Conservation (phyloP, 2,329 filamentous ascomycete genomes). For the Xylaria hypoxylon region DNA sequence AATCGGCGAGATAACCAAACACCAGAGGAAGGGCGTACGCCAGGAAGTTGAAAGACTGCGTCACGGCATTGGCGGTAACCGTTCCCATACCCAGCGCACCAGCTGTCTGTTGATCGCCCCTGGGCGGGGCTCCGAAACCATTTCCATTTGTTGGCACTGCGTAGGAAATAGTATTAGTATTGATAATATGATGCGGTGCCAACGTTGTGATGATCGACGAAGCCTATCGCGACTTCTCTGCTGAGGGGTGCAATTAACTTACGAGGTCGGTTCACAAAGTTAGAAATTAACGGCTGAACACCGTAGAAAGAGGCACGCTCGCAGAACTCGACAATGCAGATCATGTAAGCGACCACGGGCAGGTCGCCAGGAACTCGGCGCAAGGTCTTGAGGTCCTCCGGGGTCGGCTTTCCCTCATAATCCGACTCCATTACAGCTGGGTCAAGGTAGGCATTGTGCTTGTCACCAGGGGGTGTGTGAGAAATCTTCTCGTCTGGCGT, state of each 20-base stretch:
- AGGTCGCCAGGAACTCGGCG: slow-evolving; percentile 61
- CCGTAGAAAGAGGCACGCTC: slow-evolving; percentile 73
- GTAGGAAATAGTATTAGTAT: slow-evolving; percentile 14
- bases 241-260: slow-evolving; percentile 25
- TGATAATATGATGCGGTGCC: neutral
- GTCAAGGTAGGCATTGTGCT: slow-evolving; percentile 46
- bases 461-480: slow-evolving; percentile 40
- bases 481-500: slow-evolving; percentile 43
- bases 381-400: slow-evolving; percentile 57
- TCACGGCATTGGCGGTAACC: slow-evolving; percentile 63
- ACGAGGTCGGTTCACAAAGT: slow-evolving; percentile 69
- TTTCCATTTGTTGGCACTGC: slow-evolving; percentile 62
- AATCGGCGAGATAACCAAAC: slow-evolving; percentile 71
- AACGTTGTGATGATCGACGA: neutral
- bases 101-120: slow-evolving; percentile 59
- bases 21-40: slow-evolving; percentile 68
- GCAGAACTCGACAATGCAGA: slow-evolving; percentile 70
- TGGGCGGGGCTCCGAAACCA: slow-evolving; percentile 58
- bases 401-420: slow-evolving; percentile 57
- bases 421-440: slow-evolving; percentile 45
- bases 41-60: slow-evolving; percentile 67
- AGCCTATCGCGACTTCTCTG: neutral
- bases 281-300: slow-evolving; percentile 64
- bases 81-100: slow-evolving; percentile 71
- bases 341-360: slow-evolving; percentile 64